Conservation (phyloP, 768 basidiomycete species). For the Trametes cubensis region DNA sequence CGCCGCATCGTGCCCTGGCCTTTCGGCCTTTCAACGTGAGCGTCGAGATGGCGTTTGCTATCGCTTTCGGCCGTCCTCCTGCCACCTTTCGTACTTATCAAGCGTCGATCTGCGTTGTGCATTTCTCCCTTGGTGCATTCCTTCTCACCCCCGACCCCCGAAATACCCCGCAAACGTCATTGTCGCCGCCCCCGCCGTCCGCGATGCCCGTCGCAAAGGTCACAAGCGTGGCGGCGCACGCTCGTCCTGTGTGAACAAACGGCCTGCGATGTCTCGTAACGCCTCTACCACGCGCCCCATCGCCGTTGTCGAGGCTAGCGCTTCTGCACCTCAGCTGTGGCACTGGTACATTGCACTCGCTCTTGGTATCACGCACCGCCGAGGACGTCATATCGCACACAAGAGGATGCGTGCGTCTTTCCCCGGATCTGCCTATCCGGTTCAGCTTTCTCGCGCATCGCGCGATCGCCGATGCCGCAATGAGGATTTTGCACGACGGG, state of each 20-base stretch:
- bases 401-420: background rate
- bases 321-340: too few species aligned
- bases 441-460: conserved; percentile 3
- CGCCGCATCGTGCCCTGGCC: conserved; percentile 3
- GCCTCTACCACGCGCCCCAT: background rate
- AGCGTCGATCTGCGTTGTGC: conserved; percentile 12
- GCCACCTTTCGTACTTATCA: background rate
- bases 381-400: conserved; percentile 3
- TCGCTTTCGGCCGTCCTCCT: background rate
- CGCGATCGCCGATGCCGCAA: background rate
- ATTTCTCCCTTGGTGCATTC: conserved; percentile 10
- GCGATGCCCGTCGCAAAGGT: background rate
- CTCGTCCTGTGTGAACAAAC: background rate
- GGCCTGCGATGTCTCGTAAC: background rate
- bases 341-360: too few species aligned
- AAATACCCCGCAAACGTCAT: conserved; percentile 19
- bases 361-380: too few species aligned
- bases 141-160: conserved; percentile 10
- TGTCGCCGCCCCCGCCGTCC: background rate
- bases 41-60: background rate
- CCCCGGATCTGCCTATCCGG: conserved; percentile 10
- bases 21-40: background rate
- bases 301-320: background rate
- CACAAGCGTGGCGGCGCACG: background rate
- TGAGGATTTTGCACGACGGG: background rate